Conservation (phyloP, 108 stramenopile species). For the Aurantiochytrium sp. region DNA sequence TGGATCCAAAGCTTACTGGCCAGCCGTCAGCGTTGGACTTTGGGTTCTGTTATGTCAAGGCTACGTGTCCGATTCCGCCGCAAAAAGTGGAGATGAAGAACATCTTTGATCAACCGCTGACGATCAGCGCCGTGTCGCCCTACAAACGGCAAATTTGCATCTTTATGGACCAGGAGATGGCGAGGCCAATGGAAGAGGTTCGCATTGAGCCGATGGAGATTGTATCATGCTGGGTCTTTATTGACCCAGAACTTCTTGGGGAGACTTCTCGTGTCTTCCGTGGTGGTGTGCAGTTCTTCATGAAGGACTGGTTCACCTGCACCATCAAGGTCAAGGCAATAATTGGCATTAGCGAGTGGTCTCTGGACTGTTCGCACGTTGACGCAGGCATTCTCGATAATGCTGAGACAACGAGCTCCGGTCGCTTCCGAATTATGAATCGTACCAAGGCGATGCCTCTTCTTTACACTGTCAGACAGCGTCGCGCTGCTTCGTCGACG, state of each 20-base stretch:
- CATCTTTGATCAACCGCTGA: background rate
- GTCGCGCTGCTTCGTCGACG: too few relatives aligned
- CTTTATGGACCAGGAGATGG: background rate
- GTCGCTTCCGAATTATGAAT: background rate
- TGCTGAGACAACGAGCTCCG: too few relatives aligned
- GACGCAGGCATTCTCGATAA: background rate
- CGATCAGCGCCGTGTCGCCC: background rate
- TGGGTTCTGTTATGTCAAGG: background rate
- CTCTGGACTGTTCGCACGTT: background rate
- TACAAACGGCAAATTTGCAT: background rate
- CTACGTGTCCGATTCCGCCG: background rate
- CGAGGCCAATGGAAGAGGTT: background rate
- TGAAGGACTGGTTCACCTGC: background rate
- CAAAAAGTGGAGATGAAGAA: background rate
- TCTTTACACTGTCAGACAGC: too few relatives aligned
- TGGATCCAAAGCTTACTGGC: background rate
- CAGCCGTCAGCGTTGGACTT: background rate
- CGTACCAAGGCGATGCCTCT: background rate
- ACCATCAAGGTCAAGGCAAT: background rate
- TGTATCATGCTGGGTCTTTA: background rate
- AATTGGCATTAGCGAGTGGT: background rate
- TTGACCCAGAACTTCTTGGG: background rate
- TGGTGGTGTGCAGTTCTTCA: background rate
- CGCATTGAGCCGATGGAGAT: background rate
- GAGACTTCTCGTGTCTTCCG: background rate